These are phyloP conservation scores for Sclerotinia sclerotiorum DNA, from an alignment of 2,329 filamentous ascomycete genomes.

Conservation along the genomic window DNA sequence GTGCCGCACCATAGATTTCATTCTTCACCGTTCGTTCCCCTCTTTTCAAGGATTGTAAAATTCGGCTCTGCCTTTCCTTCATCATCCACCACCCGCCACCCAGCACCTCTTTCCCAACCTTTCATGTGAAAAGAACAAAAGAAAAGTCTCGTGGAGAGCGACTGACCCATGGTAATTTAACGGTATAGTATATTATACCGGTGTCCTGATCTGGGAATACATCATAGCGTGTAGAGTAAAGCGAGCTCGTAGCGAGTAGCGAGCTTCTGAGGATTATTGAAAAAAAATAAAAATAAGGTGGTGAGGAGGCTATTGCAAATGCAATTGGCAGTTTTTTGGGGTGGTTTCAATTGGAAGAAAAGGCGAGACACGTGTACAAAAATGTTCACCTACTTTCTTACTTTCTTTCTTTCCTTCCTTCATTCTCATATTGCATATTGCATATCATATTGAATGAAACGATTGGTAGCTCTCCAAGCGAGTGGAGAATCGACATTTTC, in stretches of 20 bases:
- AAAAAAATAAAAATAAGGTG: neutral
- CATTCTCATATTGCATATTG: too few relatives aligned
- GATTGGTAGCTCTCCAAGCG: neutral
- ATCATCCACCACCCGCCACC: too few relatives aligned
- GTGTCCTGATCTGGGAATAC: neutral
- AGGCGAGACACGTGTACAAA: constrained; percentile 21
- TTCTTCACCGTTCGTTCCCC: constrained; percentile 15
- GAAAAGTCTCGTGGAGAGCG: constrained; percentile 3
- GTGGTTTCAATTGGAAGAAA: neutral
- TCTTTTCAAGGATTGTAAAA: constrained; percentile 6
- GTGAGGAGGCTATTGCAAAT: too few relatives aligned
- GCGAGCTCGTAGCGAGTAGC: too few relatives aligned
- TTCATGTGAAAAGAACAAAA: neutral
- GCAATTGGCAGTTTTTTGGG: neutral
- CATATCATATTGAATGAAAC: neutral
- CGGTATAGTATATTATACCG: neutral
- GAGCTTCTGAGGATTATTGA: neutral
- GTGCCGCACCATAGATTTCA: neutral
- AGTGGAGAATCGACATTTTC: constrained; percentile 5
- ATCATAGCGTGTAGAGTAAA: neutral
- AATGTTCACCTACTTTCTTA: constrained; percentile 20
- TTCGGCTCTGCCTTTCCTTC: constrained; percentile 1
- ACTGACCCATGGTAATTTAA: constrained; percentile 6
- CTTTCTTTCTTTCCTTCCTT: neutral
- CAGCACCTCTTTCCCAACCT: neutral